Conservation (phyloP, 2,329 filamentous ascomycete genomes). For the Balansia obtecta region DNA sequence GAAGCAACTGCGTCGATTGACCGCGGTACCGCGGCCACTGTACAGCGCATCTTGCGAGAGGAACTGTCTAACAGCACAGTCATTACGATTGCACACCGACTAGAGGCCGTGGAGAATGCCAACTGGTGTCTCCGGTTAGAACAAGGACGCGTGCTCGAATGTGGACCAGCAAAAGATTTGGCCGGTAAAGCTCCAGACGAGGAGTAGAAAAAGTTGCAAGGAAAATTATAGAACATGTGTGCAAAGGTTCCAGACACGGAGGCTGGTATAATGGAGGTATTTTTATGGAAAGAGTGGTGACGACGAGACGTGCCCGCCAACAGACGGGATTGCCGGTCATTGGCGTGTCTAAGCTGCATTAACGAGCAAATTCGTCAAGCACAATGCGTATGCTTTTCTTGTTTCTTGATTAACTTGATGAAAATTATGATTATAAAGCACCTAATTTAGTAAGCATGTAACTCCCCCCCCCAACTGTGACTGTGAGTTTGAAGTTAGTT, state of each 20-base stretch:
- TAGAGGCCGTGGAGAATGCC: slow-evolving; percentile 49
- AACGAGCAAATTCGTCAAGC: too few relatives aligned
- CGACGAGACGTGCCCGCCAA: too few relatives aligned
- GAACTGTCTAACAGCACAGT: slow-evolving; percentile 46
- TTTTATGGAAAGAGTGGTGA: too few relatives aligned
- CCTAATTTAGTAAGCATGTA: neutral
- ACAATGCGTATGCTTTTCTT: too few relatives aligned
- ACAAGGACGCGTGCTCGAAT: slow-evolving; percentile 35
- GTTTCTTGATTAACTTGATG: neutral
- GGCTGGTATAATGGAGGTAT: neutral
- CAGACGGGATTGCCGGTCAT: too few relatives aligned
- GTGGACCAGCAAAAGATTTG: slow-evolving; percentile 25
- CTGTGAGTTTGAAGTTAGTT: neutral
- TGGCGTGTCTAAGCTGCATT: too few relatives aligned
- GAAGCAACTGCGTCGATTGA: slow-evolving; percentile 55
- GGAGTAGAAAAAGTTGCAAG: neutral
- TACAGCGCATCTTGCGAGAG: slow-evolving; percentile 43
- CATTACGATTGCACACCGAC: slow-evolving; percentile 53
- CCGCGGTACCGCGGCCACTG: slow-evolving; percentile 41
- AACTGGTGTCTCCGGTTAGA: slow-evolving; percentile 43
- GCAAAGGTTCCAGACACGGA: neutral
- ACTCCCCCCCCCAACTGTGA: neutral
- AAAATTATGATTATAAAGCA: neutral
- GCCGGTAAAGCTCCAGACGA: neutral
- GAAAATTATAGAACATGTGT: neutral